Conservation (phyloP, 495 filamentous ascomycete genomes). For the Hypomontagnella submonticulosa region DNA sequence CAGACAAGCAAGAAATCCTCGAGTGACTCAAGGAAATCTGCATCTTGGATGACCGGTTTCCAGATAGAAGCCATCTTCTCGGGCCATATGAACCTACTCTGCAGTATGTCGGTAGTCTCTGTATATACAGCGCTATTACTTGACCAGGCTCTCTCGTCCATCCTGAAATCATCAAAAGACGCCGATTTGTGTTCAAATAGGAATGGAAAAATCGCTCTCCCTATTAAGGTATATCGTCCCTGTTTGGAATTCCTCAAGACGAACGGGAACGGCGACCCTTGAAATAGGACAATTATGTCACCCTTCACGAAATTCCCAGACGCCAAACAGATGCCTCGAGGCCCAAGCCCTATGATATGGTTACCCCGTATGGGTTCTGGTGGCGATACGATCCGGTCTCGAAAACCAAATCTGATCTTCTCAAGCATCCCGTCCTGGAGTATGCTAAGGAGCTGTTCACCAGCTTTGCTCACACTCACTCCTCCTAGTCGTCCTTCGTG, state of each 20-base stretch:
- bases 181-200: constrained; percentile 25
- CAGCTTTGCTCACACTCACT: constrained; percentile 9
- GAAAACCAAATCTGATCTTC: constrained; percentile 2
- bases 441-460: constrained; percentile 6
- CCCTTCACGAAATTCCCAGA: neutral
- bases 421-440: constrained; percentile 16
- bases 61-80: constrained; percentile 32
- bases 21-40: constrained; percentile 15
- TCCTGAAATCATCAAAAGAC: constrained; percentile 19
- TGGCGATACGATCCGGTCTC: constrained; percentile 10
- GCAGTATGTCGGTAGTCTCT: constrained; percentile 23
- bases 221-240: constrained; percentile 11
- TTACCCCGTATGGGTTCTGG: constrained; percentile 20
- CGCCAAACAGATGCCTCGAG: constrained; percentile 2
- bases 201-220: constrained; percentile 23
- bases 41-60: constrained; percentile 14
- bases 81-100: constrained; percentile 18
- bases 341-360: constrained; percentile 11
- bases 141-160: constrained; percentile 11
- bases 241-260: constrained; percentile 7
- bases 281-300: constrained; percentile 23
- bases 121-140: constrained; percentile 11
- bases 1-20: constrained; percentile 28
- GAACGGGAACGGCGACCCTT: constrained; percentile 18
- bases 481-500: constrained; percentile 14